phyloP scores from a whole-genome alignment of 139 green algal species.

The Pleodorina starrii region DNA sequence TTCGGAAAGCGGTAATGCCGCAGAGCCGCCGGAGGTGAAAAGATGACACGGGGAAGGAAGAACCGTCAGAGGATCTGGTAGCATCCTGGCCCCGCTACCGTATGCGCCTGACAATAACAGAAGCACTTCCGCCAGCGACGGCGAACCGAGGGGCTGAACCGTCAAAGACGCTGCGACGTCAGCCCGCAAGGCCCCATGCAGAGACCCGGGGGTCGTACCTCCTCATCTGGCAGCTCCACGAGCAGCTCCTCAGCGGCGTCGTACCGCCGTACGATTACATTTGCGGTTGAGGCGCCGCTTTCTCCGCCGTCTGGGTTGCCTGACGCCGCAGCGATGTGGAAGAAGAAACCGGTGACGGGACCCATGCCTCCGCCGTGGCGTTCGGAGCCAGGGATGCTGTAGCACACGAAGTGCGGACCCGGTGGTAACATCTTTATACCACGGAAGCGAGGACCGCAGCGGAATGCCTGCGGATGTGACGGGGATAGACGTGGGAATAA shows the following conservation, averaged over 20 bases:
- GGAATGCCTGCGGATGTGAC: slow-evolving; percentile 67
- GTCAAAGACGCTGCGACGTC: not conserved
- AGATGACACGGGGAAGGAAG: not conserved
- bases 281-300: not conserved
- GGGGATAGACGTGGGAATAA: not conserved
- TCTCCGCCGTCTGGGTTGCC: not conserved
- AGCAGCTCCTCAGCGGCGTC: slow-evolving; percentile 71
- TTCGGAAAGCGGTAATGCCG: not conserved
- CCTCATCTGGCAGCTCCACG: slow-evolving; percentile 73
- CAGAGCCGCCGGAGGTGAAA: not conserved
- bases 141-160: not conserved
- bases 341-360: slow-evolving; percentile 72
- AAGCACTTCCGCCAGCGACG: not conserved
- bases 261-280: slow-evolving; percentile 78
- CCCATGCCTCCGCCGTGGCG: slow-evolving; percentile 52
- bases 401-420: slow-evolving; percentile 86
- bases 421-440: slow-evolving; percentile 95
- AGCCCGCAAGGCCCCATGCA: not conserved
- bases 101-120: not conserved
- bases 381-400: slow-evolving; percentile 52
- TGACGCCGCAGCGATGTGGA: slow-evolving; percentile 16
- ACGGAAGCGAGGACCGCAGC: slow-evolving; percentile 83
- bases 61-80: not conserved
- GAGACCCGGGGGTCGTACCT: slow-evolving; percentile 55
- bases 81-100: not conserved